Percentiles rank a stretch among this genome's conserved stretches.
Evolutionary conservation across 768 basidiomycete species (phyloP).

Genomic region (Rhodotorula toruloides): DNA sequence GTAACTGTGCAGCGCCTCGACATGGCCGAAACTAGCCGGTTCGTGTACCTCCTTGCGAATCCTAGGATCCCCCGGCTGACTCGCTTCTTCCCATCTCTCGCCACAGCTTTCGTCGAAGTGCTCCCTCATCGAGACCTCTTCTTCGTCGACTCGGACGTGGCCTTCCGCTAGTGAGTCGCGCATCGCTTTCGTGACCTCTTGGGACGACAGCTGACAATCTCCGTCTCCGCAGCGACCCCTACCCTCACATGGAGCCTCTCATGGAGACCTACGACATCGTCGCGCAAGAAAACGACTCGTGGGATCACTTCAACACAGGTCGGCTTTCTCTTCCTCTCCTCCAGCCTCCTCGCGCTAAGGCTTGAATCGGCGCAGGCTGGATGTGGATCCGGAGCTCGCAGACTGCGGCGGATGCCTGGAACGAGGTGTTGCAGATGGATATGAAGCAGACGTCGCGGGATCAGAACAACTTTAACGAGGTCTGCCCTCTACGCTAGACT

Average conservation of each 20-base stretch:
- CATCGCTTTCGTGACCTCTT: neutral
- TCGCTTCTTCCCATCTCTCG: neutral
- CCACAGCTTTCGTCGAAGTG: conserved; percentile 28
- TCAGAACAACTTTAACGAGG: conserved; percentile 33
- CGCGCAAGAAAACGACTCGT: conserved; percentile 21
- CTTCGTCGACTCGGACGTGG: conserved; percentile 37
- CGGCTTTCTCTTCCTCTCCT: neutral
- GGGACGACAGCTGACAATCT: neutral
- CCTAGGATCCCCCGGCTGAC: neutral
- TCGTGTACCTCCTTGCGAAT: neutral
- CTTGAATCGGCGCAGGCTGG: conserved; percentile 15
- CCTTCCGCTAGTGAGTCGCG: conserved; percentile 19
- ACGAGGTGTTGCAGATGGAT: conserved; percentile 23
- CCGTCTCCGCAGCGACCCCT: conserved; percentile 17
- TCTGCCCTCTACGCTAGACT: neutral
- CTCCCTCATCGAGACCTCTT: conserved; percentile 31
- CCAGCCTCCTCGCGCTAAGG: too few species aligned
- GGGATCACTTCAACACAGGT: conserved; percentile 29
- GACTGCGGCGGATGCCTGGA: conserved; percentile 11
- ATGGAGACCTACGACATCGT: conserved; percentile 26
- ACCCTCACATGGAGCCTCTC: conserved; percentile 19
- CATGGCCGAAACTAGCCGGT: conserved; percentile 34
- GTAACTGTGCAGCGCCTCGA: conserved; percentile 13
- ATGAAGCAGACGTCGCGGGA: conserved; percentile 1
- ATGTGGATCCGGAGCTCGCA: conserved; percentile 21